Conservation (phyloP, 2,329 filamentous ascomycete genomes). For the Fusarium transvaalense region DNA sequence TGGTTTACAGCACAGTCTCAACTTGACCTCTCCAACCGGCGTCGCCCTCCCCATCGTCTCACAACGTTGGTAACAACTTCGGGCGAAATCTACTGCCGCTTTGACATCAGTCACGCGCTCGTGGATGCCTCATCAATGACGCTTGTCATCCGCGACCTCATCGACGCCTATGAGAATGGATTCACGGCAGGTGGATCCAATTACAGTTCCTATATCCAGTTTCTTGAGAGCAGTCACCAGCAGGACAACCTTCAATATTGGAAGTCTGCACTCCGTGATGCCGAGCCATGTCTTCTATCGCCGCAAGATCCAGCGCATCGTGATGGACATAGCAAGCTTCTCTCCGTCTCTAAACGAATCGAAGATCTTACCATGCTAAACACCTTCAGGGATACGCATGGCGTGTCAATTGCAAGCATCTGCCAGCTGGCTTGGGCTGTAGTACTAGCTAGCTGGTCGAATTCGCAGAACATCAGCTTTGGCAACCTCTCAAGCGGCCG, state of each 20-base stretch:
- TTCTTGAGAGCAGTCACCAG: neutral
- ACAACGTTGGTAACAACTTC: neutral
- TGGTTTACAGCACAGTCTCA: neutral
- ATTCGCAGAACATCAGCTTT: slow-evolving; percentile 1
- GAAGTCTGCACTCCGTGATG: neutral
- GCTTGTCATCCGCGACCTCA: slow-evolving; percentile 1
- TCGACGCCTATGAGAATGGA: neutral
- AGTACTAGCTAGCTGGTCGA: slow-evolving; percentile 1
- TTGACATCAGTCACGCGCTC: slow-evolving; percentile 6
- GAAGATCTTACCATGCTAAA: slow-evolving; percentile 3
- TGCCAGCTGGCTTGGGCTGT: slow-evolving; percentile 2
- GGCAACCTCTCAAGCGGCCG: slow-evolving; percentile 5
- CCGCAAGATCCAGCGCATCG: neutral
- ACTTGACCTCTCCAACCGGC: neutral
- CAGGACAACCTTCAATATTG: slow-evolving; percentile 6
- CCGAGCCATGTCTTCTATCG: slow-evolving; percentile 8
- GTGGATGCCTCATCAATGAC: slow-evolving; percentile 7
- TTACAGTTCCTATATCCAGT: slow-evolving; percentile 6
- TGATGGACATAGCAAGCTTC: slow-evolving; percentile 2
- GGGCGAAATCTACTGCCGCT: neutral
- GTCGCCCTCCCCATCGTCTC: slow-evolving; percentile 1
- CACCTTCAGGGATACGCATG: neutral
- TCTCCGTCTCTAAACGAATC: slow-evolving; percentile 1
- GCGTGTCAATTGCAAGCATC: neutral
- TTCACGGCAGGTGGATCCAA: neutral